Base-by-base conservation (phyloP, 805 yeast species). In the Pichia sporocuriosa region DNA sequence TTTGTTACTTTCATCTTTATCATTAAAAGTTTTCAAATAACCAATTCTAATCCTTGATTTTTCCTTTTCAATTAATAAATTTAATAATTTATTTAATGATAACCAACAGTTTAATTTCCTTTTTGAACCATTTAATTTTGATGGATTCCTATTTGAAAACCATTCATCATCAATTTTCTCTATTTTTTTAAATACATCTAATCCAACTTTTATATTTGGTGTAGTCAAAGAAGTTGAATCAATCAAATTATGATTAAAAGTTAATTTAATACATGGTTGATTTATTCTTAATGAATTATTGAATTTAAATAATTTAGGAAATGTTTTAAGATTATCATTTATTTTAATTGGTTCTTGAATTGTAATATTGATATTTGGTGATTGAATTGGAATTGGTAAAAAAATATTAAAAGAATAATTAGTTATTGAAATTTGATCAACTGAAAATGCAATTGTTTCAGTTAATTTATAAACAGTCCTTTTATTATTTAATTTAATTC, bases 331-430 rank as follows among this genome's bases (percentile, higher is more conserved):
- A 32, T 32, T 43, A 21, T 35, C 25, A 13, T 16, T 10, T 2
- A 43, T 3, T 25, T 38, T 23, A 25, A 43, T 43, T 21, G 46
- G 46, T 43, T 29, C 53, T 35, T 21, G 59, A 52, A 35, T 47
- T 42, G 25, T 46, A 11, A 28, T 50, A 27, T 49, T 48, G 39
- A 26, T 40, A 32, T 39, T 39, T 13, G 37, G 44, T 32, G 17
- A 47, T 25, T 51, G 51, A 5, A 47, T 39, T 2, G 61, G 59
- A 21, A 55, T 47, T 3, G 63, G 62, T 5, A 58, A 23, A 24
- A 51, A 51, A 22, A 59, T 54, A 25, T 48, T 48, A 35, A 57
- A 50, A 25, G 30, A 40, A 24, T 50, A 44, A 12, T 32, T 35
- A 4, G 53, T 46, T 7, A 51, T 21, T 4, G 50, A 40, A 6